These are phyloP conservation scores for Perkinsus chesapeaki DNA, from an alignment of 169 alveolate genomes.

Conservation along the genomic window DNA sequence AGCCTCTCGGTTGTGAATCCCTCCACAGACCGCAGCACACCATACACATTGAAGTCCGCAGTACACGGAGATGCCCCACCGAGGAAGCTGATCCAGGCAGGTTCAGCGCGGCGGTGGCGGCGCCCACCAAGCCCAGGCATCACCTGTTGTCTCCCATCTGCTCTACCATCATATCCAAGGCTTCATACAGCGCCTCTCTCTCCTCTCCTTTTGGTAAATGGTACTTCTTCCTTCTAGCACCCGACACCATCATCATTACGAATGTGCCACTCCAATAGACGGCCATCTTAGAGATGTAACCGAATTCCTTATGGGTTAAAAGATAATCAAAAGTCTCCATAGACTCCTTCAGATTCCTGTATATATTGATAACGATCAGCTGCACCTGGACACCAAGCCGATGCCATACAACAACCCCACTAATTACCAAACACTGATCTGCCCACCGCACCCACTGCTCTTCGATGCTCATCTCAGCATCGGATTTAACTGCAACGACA, in stretches of 20 bases:
- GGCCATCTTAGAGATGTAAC: neutral
- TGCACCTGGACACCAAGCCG: constrained; percentile 9
- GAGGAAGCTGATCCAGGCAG: neutral
- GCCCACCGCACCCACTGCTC: constrained; percentile 10
- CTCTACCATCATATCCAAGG: neutral
- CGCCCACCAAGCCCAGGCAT: neutral
- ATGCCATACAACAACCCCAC: neutral
- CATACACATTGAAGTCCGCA: constrained; percentile 8
- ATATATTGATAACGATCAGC: constrained; percentile 19
- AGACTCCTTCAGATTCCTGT: constrained; percentile 15
- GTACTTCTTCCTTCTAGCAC: neutral
- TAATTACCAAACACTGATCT: constrained; percentile 3
- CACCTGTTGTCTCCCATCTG: constrained; percentile 8
- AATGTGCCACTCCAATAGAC: constrained; percentile 4
- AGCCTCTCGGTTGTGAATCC: neutral
- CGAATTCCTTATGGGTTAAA: constrained; percentile 16
- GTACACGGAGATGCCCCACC: neutral
- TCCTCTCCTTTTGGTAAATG: neutral
- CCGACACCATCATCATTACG: constrained; percentile 17
- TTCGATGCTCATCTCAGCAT: neutral
- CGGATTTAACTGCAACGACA: neutral
- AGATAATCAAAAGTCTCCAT: constrained; percentile 19
- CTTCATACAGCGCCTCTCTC: neutral
- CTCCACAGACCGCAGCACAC: neutral
- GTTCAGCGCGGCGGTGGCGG: neutral